Percentiles rank a stretch among this genome's conserved stretches.
phyloP scores from a whole-genome alignment of 805 yeast genomes.

The Saturnispora quitensis region DNA sequence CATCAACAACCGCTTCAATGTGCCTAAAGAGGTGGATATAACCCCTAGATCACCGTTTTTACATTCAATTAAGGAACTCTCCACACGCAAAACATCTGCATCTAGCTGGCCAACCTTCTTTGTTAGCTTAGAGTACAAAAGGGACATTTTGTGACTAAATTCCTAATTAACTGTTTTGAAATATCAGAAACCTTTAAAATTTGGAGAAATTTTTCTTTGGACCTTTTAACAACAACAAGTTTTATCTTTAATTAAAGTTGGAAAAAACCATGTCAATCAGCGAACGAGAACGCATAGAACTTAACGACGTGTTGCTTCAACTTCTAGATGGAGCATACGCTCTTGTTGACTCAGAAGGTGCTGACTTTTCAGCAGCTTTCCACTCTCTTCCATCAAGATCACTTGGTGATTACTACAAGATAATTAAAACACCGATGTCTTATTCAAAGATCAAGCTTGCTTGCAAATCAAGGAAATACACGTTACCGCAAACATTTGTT shows the following conservation, averaged over 20 bases:
- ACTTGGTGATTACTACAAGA: slow-evolving; percentile 70
- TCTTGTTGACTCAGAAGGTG: slow-evolving; percentile 22
- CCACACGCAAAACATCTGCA: not conserved
- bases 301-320: not conserved
- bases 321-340: slow-evolving; percentile 18
- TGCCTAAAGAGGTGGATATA: not conserved
- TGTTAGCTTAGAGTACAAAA: not conserved
- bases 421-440: slow-evolving; percentile 75
- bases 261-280: not conserved
- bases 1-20: not conserved
- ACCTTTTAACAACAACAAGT: not conserved
- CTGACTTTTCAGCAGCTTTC: slow-evolving; percentile 34
- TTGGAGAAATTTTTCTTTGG: not conserved
- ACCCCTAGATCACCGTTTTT: not conserved
- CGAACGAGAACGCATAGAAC: not conserved
- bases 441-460: slow-evolving; percentile 60
- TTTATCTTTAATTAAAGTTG: not conserved
- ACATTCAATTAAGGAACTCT: not conserved
- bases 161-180: not conserved
- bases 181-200: not conserved
- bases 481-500: slow-evolving; percentile 57
- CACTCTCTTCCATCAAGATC: slow-evolving; percentile 66
- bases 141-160: not conserved
- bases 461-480: slow-evolving; percentile 46
- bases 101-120: not conserved